These are phyloP conservation scores for Hypomontagnella submonticulosa DNA, from an alignment of 495 filamentous ascomycete species.

Conservation along the genomic window DNA sequence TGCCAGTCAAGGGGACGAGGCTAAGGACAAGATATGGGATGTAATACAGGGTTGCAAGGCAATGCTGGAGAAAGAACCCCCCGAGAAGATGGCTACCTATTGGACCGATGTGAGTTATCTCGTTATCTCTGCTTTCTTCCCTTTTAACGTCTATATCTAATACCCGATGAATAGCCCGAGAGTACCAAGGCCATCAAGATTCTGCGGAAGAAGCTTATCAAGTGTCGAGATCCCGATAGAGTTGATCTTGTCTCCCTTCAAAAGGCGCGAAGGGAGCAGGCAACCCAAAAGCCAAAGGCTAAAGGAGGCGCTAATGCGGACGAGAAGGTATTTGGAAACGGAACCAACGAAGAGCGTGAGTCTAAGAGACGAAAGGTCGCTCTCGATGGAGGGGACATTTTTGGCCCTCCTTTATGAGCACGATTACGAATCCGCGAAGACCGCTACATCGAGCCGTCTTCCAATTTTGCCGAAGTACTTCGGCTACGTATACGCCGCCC, in stretches of 20 bases:
- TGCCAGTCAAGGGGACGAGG: constrained; percentile 44
- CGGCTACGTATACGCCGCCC: neutral
- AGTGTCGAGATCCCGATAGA: constrained; percentile 79
- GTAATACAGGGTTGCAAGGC: constrained; percentile 62
- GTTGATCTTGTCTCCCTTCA: constrained; percentile 69
- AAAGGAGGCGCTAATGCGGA: constrained; percentile 56
- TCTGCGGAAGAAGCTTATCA: constrained; percentile 77
- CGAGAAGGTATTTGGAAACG: constrained; percentile 54
- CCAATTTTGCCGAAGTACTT: neutral
- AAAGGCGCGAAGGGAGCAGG: constrained; percentile 57
- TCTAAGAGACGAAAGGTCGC: constrained; percentile 71
- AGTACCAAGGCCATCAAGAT: constrained; percentile 58
- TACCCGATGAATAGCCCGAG: constrained; percentile 50
- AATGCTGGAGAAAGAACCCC: constrained; percentile 61
- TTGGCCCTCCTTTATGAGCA: constrained; percentile 61
- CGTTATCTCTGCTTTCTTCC: neutral
- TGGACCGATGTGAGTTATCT: constrained; percentile 53
- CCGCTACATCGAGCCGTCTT: neutral
- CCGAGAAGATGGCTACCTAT: constrained; percentile 54
- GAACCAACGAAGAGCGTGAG: constrained; percentile 47
- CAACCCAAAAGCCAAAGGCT: constrained; percentile 56
- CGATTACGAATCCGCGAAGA: neutral
- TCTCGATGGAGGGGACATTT: constrained; percentile 65
- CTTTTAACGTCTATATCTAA: constrained; percentile 26
- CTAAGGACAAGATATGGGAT: constrained; percentile 58